Conservation (phyloP, 2,329 filamentous ascomycete species). For the Stagonosporopsis cucurbitacearum region DNA sequence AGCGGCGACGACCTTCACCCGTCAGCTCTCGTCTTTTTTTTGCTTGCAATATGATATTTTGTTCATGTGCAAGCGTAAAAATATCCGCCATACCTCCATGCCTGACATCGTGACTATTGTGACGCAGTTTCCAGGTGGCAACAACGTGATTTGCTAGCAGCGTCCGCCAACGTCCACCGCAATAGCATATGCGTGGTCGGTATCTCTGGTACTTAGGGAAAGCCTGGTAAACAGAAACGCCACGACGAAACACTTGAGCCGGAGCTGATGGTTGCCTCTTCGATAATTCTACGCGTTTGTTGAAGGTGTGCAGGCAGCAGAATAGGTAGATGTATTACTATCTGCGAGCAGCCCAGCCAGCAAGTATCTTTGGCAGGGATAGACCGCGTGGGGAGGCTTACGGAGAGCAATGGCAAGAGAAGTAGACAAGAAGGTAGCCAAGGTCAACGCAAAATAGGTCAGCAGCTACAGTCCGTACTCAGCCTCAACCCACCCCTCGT, state of each 20-base stretch:
- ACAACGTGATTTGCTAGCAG: not conserved
- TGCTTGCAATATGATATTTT: not conserved
- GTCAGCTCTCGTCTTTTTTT: not conserved
- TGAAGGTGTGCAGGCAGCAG: too few species aligned
- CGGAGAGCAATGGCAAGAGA: not conserved
- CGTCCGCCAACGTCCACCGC: not conserved
- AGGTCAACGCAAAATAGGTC: not conserved
- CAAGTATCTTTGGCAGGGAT: not conserved
- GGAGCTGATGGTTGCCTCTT: constrained; percentile 2
- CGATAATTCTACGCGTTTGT: not conserved
- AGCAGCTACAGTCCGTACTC: not conserved
- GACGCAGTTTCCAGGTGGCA: not conserved
- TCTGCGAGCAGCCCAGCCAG: not conserved
- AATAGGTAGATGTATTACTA: too few species aligned
- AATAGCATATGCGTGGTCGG: not conserved
- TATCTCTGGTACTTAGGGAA: not conserved
- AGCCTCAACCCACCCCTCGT: constrained; percentile 14
- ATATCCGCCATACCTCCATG: constrained; percentile 33
- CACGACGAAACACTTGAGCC: not conserved
- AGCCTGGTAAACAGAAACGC: not conserved
- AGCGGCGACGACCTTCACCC: constrained; percentile 46
- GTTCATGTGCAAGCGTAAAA: too few species aligned
- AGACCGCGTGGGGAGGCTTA: not conserved
- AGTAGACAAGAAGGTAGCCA: constrained; percentile 1
- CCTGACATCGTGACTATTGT: constrained; percentile 29